These are phyloP conservation scores for Hyaloscypha bicolor DNA, from an alignment of 495 filamentous ascomycete genomes.

Conservation along the genomic window DNA sequence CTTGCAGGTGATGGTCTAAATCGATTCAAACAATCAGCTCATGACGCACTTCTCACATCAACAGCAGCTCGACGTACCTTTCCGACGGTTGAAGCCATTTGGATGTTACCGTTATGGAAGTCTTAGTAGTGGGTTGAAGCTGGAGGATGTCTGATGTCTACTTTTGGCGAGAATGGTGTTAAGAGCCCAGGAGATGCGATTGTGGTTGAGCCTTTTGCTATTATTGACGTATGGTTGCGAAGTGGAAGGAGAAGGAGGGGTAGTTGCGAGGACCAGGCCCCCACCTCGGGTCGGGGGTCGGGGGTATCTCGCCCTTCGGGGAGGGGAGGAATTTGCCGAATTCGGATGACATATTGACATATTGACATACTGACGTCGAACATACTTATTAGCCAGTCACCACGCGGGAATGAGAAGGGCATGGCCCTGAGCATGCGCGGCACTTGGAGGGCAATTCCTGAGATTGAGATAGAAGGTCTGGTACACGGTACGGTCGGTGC, in stretches of 20 bases:
- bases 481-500: too few relatives aligned
- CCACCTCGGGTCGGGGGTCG: neutral
- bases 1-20: slow-evolving; percentile 77
- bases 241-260: neutral
- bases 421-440: neutral
- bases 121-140: neutral
- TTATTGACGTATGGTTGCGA: too few relatives aligned
- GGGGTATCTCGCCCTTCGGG: neutral
- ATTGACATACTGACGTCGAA: too few relatives aligned
- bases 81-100: slow-evolving; percentile 9
- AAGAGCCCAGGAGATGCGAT: neutral
- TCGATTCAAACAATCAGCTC: neutral
- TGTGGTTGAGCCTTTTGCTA: neutral
- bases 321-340: neutral
- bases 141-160: neutral
- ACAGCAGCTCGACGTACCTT: slow-evolving; percentile 21
- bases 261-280: neutral
- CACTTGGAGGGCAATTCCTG: too few relatives aligned
- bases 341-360: neutral
- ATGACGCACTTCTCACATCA: neutral
- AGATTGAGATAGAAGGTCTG: too few relatives aligned
- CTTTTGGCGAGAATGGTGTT: neutral
- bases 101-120: neutral
- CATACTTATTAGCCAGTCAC: too few relatives aligned
- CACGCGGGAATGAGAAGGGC: too few relatives aligned